Conservation (phyloP, 371 early-diverging fungal genomes). For the Mortierella sp. region DNA sequence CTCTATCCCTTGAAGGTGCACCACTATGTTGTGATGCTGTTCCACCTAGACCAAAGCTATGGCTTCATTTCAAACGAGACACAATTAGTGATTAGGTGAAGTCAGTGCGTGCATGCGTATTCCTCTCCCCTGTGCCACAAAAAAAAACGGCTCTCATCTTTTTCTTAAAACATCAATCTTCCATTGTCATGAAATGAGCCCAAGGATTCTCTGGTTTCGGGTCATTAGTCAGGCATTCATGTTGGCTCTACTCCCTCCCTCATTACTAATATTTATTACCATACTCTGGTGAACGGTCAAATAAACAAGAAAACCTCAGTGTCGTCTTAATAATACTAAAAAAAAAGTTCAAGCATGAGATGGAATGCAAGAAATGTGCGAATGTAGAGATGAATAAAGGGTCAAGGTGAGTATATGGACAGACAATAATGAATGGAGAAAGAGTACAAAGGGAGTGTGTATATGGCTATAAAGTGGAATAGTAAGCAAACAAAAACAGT, state of each 20-base stretch:
- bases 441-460: background rate
- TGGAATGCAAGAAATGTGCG: background rate
- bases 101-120: background rate
- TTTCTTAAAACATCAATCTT: background rate
- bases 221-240: background rate
- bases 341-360: too few species aligned
- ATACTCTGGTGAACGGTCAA: background rate
- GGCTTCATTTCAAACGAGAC: background rate
- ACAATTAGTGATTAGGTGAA: background rate
- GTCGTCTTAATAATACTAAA: background rate
- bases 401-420: background rate
- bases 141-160: background rate
- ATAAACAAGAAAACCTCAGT: background rate
- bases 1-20: background rate
- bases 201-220: background rate
- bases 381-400: background rate
- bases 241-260: background rate
- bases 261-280: background rate
- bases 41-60: background rate
- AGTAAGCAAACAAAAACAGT: background rate
- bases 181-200: background rate
- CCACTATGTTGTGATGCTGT: background rate
- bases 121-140: background rate
- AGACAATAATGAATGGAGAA: background rate
- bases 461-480: background rate